Conservation (phyloP, 352 stramenopile genomes). For the Globisporangium orthogonon region DNA sequence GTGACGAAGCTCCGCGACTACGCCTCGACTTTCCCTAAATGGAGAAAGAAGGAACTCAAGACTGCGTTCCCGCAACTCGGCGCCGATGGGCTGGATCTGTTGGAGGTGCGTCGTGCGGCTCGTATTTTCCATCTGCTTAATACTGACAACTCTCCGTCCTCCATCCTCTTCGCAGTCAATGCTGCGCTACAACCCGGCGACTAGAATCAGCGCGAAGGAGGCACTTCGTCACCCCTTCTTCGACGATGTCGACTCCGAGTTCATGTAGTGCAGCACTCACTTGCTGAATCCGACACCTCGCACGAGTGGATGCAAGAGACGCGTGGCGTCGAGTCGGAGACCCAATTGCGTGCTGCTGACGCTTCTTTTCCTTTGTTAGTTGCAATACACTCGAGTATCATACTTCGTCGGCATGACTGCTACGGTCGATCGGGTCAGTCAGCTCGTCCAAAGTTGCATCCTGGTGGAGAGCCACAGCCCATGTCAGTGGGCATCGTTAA, state of each 20-base stretch:
- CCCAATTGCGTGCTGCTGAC: background rate
- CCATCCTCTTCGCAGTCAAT: slow-evolving; percentile 30
- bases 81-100: slow-evolving; percentile 43
- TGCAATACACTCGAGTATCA: slow-evolving; percentile 3
- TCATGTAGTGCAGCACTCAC: slow-evolving; percentile 28
- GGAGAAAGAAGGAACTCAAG: slow-evolving; percentile 84
- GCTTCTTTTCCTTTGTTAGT: background rate
- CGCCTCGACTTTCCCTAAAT: slow-evolving; percentile 93
- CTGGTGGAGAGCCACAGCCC: background rate
- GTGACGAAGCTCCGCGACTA: slow-evolving; percentile 96
- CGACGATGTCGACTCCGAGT: slow-evolving; percentile 70
- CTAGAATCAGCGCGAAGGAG: slow-evolving; percentile 77
- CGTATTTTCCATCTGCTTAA: background rate
- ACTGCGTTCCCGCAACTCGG: slow-evolving; percentile 62
- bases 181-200: slow-evolving; percentile 64
- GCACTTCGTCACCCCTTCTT: slow-evolving; percentile 82
- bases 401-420: background rate
- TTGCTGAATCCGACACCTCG: background rate
- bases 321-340: background rate
- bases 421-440: background rate
- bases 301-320: background rate
- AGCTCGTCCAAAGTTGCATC: slow-evolving; percentile 1
- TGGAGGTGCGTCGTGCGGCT: slow-evolving; percentile 29
- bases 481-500: background rate
- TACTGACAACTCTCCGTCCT: background rate